Evolutionary conservation across 2,329 filamentous ascomycete genomes (phyloP).

Genomic region (Scedosporium apiospermum): DNA sequence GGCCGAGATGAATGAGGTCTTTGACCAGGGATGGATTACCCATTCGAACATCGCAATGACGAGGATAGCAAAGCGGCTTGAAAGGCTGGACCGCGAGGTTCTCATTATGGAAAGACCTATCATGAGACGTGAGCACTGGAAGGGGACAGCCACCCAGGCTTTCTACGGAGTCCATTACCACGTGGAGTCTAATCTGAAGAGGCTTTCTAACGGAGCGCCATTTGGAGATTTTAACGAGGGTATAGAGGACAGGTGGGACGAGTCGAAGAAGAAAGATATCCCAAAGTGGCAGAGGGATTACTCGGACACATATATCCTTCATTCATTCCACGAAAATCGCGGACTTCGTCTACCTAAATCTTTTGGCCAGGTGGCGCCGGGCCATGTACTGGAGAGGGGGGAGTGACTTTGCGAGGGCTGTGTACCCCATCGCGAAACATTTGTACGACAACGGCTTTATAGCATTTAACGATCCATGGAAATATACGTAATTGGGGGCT

Average conservation of each 20-base stretch:
- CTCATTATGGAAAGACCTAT: neutral
- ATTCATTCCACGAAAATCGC: neutral
- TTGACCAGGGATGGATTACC: constrained; percentile 17
- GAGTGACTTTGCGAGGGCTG: constrained; percentile 16
- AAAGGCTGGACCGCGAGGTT: neutral
- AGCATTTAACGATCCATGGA: constrained; percentile 8
- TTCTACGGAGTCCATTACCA: neutral
- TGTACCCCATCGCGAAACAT: constrained; percentile 13
- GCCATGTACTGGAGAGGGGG: constrained; percentile 12
- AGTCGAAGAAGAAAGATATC: neutral
- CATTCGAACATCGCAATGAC: constrained; percentile 14
- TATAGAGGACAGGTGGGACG: neutral
- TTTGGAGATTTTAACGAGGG: neutral
- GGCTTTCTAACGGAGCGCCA: neutral
- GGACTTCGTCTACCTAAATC: neutral
- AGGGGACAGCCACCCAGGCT: neutral
- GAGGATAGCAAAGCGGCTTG: neutral
- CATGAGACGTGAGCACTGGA: neutral
- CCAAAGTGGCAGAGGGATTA: neutral
- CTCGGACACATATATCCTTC: neutral
- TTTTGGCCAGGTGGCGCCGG: constrained; percentile 9
- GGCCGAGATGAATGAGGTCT: constrained; percentile 24
- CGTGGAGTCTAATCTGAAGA: neutral
- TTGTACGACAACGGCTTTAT: constrained; percentile 12
- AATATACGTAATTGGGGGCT: neutral